phyloP scores from a whole-genome alignment of 768 basidiomycete genomes.

The Leccinum subgranulosum region DNA sequence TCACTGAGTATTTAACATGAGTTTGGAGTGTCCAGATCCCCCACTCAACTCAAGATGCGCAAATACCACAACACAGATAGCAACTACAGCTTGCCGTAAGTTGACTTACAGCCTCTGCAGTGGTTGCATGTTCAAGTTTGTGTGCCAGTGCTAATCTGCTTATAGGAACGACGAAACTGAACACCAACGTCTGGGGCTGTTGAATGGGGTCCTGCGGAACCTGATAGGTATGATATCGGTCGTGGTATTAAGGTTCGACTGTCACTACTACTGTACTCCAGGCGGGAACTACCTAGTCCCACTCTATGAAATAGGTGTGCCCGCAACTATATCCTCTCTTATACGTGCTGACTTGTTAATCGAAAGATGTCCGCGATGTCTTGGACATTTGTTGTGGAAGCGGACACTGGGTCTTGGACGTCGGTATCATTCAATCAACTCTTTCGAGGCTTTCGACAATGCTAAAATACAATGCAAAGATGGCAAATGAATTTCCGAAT shows the following conservation, averaged over 20 bases:
- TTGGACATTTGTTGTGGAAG: slow-evolving; percentile 7
- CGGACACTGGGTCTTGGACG: slow-evolving; percentile 7
- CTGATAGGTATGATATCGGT: background rate
- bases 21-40: background rate
- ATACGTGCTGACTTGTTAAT: background rate
- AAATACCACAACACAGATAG: slow-evolving; percentile 1
- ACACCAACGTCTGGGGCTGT: background rate
- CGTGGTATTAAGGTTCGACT: background rate
- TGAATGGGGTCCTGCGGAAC: background rate
- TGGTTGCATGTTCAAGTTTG: no score
- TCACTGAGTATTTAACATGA: background rate
- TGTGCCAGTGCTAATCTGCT: background rate
- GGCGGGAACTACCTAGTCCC: slow-evolving; percentile 1
- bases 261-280: background rate
- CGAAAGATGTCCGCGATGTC: background rate
- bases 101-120: background rate
- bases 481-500: slow-evolving; percentile 1
- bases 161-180: background rate
- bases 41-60: background rate
- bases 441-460: background rate
- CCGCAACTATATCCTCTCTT: background rate
- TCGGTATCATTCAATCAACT: background rate
- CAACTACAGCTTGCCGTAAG: slow-evolving; percentile 4
- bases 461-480: background rate
- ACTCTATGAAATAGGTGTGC: background rate